Conservation (phyloP, 179 eudicot genomes). For the Spinacia oleracea region DNA sequence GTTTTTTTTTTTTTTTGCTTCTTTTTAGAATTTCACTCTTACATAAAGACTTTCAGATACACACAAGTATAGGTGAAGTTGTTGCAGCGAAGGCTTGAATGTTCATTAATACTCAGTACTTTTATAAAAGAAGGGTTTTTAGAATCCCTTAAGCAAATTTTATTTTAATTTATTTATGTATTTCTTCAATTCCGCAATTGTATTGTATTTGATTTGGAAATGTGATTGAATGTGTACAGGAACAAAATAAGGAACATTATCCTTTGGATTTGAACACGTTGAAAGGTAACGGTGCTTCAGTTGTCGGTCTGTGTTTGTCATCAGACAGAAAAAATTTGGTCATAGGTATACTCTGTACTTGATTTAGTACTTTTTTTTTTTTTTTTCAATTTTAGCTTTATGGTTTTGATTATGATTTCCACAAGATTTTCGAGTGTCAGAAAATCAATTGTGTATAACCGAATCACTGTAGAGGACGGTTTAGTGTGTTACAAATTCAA, state of each 20-base stretch:
- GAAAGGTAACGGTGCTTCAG: constrained; percentile 92
- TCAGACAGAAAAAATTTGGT: constrained; percentile 73
- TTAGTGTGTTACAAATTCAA: neutral
- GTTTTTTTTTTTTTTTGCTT: neutral
- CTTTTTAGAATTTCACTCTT: constrained; percentile 10
- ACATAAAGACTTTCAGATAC: constrained; percentile 52
- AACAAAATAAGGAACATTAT: constrained; percentile 81
- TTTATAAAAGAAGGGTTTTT: too few species aligned
- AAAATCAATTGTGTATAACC: neutral
- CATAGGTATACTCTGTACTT: constrained; percentile 70
- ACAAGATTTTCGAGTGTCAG: neutral
- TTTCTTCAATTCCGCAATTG: neutral
- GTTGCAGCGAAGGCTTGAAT: constrained; percentile 94
- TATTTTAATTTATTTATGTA: neutral
- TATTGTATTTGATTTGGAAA: neutral
- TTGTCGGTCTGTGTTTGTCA: constrained; percentile 75
- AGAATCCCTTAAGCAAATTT: too few species aligned
- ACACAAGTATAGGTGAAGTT: constrained; percentile 87
- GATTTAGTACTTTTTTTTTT: neutral
- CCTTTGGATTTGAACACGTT: constrained; percentile 91
- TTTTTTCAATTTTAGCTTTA: neutral
- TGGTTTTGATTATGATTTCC: neutral
- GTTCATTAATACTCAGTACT: constrained; percentile 88
- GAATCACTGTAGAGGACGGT: neutral
- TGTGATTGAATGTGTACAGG: constrained; percentile 50